Conservation (phyloP, 345 rosid species). For the Salix arbutifolia region DNA sequence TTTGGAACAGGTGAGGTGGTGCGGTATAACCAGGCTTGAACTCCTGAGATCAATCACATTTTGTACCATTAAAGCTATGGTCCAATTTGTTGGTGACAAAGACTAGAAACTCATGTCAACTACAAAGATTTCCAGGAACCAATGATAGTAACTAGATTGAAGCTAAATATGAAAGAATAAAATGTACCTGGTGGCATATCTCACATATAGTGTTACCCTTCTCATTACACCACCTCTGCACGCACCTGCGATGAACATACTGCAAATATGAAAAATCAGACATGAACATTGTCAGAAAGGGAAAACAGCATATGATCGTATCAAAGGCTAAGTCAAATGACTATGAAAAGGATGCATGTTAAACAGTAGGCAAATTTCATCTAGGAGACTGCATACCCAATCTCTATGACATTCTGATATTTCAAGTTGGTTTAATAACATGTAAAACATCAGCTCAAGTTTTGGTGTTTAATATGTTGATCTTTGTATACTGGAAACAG, state of each 20-base stretch:
- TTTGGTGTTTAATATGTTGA: background rate
- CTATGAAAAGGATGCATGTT: background rate
- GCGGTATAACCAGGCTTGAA: constrained; percentile 84
- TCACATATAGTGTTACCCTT: constrained; percentile 32
- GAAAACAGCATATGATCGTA: background rate
- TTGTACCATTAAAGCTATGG: background rate
- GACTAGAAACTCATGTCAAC: background rate
- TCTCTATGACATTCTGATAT: background rate
- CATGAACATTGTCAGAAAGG: background rate
- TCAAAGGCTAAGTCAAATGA: background rate
- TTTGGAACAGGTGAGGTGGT: constrained; percentile 66
- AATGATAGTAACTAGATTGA: background rate
- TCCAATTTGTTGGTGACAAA: no score
- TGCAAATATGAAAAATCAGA: constrained; percentile 13
- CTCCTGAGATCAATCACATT: constrained; percentile 43
- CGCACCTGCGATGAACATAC: constrained; percentile 38
- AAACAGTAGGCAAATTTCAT: background rate
- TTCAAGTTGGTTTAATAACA: background rate
- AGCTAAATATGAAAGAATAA: background rate
- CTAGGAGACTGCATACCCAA: no score
- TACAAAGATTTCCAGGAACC: no score
- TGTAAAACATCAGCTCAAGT: background rate
- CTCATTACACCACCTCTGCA: constrained; percentile 34
- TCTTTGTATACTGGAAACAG: background rate
- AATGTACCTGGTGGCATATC: constrained; percentile 29